Evolutionary conservation across 2,329 filamentous ascomycete genomes (phyloP).

Genomic region (Fusarium buharicum): DNA sequence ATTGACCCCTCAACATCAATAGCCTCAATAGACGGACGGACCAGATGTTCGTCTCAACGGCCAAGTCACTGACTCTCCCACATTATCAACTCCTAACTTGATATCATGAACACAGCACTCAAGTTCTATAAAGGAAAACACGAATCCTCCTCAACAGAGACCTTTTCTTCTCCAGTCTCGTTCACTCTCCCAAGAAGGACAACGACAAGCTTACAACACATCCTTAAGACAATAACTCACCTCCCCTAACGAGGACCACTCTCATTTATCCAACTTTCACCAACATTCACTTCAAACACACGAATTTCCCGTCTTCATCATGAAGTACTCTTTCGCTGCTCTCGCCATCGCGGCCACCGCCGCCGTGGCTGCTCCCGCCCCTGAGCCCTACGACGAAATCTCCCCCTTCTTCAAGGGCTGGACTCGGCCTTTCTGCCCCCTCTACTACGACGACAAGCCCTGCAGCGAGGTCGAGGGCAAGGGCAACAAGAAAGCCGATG

Average conservation of each 20-base stretch:
- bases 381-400: slow-evolving; percentile 2
- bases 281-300: slow-evolving; percentile 18
- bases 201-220: slow-evolving; percentile 26
- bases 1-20: slow-evolving; percentile 34
- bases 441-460: slow-evolving; percentile 8
- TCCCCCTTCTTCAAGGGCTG: background rate
- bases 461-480: background rate
- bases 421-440: background rate
- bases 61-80: background rate
- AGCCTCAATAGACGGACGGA: slow-evolving; percentile 30
- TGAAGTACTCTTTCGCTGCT: slow-evolving; percentile 47
- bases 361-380: slow-evolving; percentile 17
- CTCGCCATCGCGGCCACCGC: slow-evolving; percentile 38
- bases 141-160: slow-evolving; percentile 7
- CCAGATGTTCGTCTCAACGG: slow-evolving; percentile 5
- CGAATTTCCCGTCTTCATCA: slow-evolving; percentile 18
- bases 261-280: slow-evolving; percentile 16
- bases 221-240: slow-evolving; percentile 25
- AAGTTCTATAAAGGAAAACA: slow-evolving; percentile 36
- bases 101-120: slow-evolving; percentile 11
- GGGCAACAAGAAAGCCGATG: slow-evolving; percentile 2
- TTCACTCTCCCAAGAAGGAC: slow-evolving; percentile 38
- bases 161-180: slow-evolving; percentile 37
- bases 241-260: slow-evolving; percentile 32
- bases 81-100: background rate